A percentile compares a stretch with the other conserved stretches of the same genome.
These are phyloP conservation scores for Mediolabrus comicus DNA, from an alignment of 108 stramenopile genomes.

Conservation along the genomic window DNA sequence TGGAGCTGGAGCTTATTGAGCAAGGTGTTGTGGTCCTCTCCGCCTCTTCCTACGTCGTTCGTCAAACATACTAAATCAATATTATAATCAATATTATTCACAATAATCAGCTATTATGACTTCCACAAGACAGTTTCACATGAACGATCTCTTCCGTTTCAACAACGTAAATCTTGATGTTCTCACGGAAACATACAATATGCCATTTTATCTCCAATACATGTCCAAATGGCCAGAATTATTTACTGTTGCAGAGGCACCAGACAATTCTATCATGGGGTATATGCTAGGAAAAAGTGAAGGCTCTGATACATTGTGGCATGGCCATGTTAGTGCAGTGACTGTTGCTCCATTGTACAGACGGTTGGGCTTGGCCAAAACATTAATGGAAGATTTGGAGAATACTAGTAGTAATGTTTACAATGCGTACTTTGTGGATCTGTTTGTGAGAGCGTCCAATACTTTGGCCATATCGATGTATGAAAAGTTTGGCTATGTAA, in stretches of 20 bases:
- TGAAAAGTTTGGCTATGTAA: slow-evolving; percentile 90
- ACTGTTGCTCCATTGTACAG: slow-evolving; percentile 94
- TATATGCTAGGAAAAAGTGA: slow-evolving; percentile 90
- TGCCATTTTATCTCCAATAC: slow-evolving; percentile 92
- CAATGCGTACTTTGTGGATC: slow-evolving; percentile 97
- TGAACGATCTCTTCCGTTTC: slow-evolving; percentile 95
- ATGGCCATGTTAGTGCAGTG: slow-evolving; percentile 98
- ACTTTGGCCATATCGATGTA: slow-evolving; percentile 96
- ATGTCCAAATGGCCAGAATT: slow-evolving; percentile 94
- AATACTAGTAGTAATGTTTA: slow-evolving; percentile 64
- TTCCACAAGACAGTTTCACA: slow-evolving; percentile 83
- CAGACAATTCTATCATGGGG: slow-evolving; percentile 82
- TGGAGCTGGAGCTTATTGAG: no score
- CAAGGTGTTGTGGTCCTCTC: no score
- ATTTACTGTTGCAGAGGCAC: slow-evolving; percentile 83
- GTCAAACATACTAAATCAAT: no score
- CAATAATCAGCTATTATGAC: slow-evolving; percentile 58
- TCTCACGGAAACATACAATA: slow-evolving; percentile 93
- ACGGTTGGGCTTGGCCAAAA: slow-evolving; percentile 86
- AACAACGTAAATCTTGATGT: slow-evolving; percentile 98
- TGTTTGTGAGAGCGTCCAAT: slow-evolving; percentile 91
- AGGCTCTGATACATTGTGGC: slow-evolving; percentile 94
- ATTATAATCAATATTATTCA: no score
- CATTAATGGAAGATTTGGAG: slow-evolving; percentile 96
- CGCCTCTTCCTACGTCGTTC: no score